Percentiles rank a stretch among this genome's conserved stretches.
phyloP scores from a whole-genome alignment of 805 yeast genomes.

The Metschnikowia noctiluminum region DNA sequence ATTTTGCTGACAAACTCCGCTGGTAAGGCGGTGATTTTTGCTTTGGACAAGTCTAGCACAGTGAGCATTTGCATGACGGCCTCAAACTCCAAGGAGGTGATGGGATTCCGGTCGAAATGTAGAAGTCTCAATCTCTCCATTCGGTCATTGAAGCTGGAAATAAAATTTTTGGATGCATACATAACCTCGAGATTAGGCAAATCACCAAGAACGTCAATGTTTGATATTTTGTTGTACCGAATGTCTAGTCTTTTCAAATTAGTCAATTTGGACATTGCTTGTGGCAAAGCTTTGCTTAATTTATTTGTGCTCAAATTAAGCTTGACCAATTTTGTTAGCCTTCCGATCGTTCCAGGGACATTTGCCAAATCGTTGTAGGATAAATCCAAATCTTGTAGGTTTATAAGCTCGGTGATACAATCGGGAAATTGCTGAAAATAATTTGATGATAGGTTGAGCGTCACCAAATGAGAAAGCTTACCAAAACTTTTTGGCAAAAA shows the following conservation, averaged over 20 bases:
- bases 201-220: conserved; percentile 53
- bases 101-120: conserved; percentile 79
- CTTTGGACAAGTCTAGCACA: conserved; percentile 73
- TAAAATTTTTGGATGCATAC: conserved; percentile 70
- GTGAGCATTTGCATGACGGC: conserved; percentile 59
- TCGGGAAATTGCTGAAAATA: conserved; percentile 60
- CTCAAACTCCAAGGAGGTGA: conserved; percentile 60
- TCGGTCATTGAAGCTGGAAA: conserved; percentile 64
- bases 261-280: conserved; percentile 48
- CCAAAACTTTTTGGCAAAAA: conserved; percentile 60
- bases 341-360: conserved; percentile 61
- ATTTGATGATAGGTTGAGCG: conserved; percentile 79
- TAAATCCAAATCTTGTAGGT: conserved; percentile 66
- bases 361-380: conserved; percentile 70
- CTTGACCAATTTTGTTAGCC: conserved; percentile 58
- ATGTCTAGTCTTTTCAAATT: conserved; percentile 71
- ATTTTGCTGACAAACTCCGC: conserved; percentile 58
- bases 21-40: conserved; percentile 74
- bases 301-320: conserved; percentile 75
- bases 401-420: conserved; percentile 55
- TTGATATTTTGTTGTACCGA: conserved; percentile 60
- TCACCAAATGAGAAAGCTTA: conserved; percentile 49
- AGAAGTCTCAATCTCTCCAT: conserved; percentile 63
- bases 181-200: conserved; percentile 67
- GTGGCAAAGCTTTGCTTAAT: conserved; percentile 51